These are phyloP conservation scores for Cladophialophora chaetospira DNA, from an alignment of 2,329 filamentous ascomycete genomes.

Conservation along the genomic window DNA sequence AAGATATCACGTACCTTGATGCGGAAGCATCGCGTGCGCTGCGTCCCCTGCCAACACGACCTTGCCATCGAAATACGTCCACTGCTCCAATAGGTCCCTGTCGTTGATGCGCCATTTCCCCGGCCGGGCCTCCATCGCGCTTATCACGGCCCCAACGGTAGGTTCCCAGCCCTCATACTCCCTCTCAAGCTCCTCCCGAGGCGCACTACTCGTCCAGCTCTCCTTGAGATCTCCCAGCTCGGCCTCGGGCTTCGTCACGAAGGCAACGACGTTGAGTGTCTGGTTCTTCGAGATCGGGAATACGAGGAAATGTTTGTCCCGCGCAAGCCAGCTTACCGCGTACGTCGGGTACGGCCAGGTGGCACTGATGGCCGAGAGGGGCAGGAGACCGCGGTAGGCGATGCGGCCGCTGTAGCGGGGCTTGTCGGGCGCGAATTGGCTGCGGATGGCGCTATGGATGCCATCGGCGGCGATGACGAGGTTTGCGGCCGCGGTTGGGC, in stretches of 20 bases:
- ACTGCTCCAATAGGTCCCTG: conserved; percentile 21
- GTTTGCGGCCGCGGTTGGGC: conserved; percentile 21
- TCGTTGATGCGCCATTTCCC: conserved; percentile 27
- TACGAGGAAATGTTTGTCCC: conserved; percentile 41
- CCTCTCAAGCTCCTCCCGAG: conserved; percentile 31
- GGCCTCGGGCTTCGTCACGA: conserved; percentile 37
- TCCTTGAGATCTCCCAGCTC: conserved; percentile 39
- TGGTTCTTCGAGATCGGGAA: conserved; percentile 43
- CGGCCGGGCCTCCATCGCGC: conserved; percentile 15
- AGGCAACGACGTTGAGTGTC: conserved; percentile 42
- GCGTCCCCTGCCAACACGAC: conserved; percentile 38
- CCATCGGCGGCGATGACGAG: conserved; percentile 33
- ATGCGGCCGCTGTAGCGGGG: conserved; percentile 21
- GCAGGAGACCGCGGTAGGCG: conserved; percentile 18
- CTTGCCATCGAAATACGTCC: conserved; percentile 27
- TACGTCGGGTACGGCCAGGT: conserved; percentile 34
- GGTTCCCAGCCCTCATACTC: conserved; percentile 20
- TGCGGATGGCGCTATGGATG: conserved; percentile 28
- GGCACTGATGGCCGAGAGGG: conserved; percentile 9
- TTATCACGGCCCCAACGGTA: conserved; percentile 20
- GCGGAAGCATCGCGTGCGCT: conserved; percentile 39
- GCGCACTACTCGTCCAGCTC: conserved; percentile 40
- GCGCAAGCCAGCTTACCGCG: conserved; percentile 38
- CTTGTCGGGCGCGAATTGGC: conserved; percentile 5
- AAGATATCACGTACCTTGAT: conserved; percentile 31